Conservation (phyloP, 2,329 filamentous ascomycete species). For the Venturiaceae sp. region DNA sequence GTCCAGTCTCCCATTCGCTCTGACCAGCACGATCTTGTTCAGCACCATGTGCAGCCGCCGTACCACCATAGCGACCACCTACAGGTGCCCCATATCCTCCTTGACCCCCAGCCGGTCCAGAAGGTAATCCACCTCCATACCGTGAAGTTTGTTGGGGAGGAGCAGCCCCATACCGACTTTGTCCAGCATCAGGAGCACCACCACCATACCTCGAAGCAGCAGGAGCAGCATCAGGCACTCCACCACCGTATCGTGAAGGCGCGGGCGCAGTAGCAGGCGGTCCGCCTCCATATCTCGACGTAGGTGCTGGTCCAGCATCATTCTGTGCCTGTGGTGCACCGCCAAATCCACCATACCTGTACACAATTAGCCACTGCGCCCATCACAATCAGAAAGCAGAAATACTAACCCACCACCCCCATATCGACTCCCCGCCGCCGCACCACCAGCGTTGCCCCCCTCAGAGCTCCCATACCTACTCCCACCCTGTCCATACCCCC, state of each 20-base stretch:
- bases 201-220: neutral
- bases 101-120: neutral
- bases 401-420: conserved; percentile 1
- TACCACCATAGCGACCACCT: neutral
- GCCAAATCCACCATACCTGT: neutral
- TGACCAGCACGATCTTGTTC: neutral
- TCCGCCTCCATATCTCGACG: neutral
- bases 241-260: neutral
- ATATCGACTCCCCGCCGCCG: neutral
- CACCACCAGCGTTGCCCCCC: neutral
- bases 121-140: neutral
- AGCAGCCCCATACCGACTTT: neutral
- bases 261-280: neutral
- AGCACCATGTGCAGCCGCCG: neutral
- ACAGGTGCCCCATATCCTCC: neutral
- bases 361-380: neutral
- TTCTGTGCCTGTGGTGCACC: neutral
- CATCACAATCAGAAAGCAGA: neutral
- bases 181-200: neutral
- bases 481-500: conserved; percentile 14
- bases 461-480: conserved; percentile 5
- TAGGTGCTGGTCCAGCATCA: neutral
- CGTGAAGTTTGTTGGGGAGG: neutral
- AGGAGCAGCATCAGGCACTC: neutral
- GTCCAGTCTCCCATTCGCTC: conserved; percentile 1